phyloP scores from a whole-genome alignment of 2,329 filamentous ascomycete genomes.

The Trichoderma sp. region DNA sequence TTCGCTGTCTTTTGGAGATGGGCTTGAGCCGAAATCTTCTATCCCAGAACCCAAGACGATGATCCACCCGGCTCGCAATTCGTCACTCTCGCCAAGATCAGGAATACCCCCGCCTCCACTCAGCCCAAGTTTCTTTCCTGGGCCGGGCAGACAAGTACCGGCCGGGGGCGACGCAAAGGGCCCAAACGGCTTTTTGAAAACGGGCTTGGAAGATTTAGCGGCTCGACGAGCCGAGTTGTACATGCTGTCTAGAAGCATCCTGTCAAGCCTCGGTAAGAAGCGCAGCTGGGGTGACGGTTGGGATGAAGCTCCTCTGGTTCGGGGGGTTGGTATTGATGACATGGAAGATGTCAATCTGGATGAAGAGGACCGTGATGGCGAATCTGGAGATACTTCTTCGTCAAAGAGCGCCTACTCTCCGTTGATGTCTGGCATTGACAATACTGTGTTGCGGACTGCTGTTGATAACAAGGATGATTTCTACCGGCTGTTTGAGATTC shows the following conservation, averaged over 20 bases:
- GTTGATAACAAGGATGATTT: conserved; percentile 65
- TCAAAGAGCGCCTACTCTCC: conserved; percentile 25
- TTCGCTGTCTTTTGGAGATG: conserved; percentile 49
- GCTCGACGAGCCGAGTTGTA: conserved; percentile 81
- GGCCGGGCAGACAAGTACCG: conserved; percentile 45
- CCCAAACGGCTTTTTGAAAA: conserved; percentile 55
- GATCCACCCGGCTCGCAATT: conserved; percentile 67
- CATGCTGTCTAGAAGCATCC: conserved; percentile 73
- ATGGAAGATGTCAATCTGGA: conserved; percentile 62
- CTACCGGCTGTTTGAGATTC: conserved; percentile 66
- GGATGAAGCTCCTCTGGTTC: conserved; percentile 59
- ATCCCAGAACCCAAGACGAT: conserved; percentile 70
- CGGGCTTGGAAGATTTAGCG: conserved; percentile 78
- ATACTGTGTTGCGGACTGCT: conserved; percentile 60
- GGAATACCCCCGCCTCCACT: conserved; percentile 40
- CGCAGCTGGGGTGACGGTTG: conserved; percentile 78
- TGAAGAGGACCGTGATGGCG: conserved; percentile 41
- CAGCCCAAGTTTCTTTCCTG: conserved; percentile 58
- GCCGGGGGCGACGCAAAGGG: conserved; percentile 41
- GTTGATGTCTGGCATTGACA: conserved; percentile 41
- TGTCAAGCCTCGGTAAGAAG: conserved; percentile 72
- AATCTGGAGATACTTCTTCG: background rate
- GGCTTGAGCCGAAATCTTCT: conserved; percentile 60
- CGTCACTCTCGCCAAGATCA: conserved; percentile 55
- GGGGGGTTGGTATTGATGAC: conserved; percentile 46